phyloP scores from a whole-genome alignment of 805 yeast genomes.

The Ogataea allantospora region DNA sequence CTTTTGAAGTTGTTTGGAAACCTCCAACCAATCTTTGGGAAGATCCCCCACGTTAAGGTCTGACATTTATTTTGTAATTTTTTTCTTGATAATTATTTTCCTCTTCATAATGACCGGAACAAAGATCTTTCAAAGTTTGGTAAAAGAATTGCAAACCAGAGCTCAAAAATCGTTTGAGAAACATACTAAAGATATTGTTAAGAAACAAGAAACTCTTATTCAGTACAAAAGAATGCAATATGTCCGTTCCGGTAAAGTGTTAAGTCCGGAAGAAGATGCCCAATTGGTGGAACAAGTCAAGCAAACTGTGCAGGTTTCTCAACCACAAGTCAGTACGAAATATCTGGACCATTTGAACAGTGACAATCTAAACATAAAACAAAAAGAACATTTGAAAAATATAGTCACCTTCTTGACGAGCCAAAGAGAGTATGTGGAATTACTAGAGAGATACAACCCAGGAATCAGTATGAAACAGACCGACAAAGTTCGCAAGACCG shows the following conservation, averaged over 20 bases:
- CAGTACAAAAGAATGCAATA: conserved; percentile 49
- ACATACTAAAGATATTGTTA: conserved; percentile 40
- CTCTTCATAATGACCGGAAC: conserved; percentile 25
- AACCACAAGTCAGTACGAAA: conserved; percentile 28
- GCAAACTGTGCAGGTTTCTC: conserved; percentile 26
- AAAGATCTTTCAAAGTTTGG: conserved; percentile 30
- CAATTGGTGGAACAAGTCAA: conserved; percentile 38
- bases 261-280: conserved; percentile 33
- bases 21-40: conserved; percentile 14
- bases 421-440: conserved; percentile 74
- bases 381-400: conserved; percentile 49
- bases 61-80: conserved; percentile 2
- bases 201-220: conserved; percentile 45
- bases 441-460: conserved; percentile 84
- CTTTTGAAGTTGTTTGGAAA: conserved; percentile 7
- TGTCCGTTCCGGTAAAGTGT: conserved; percentile 37
- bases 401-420: conserved; percentile 60
- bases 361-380: conserved; percentile 22
- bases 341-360: conserved; percentile 30
- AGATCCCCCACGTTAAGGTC: conserved; percentile 9
- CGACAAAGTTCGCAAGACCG: conserved; percentile 78
- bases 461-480: conserved; percentile 74
- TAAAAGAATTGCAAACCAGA: conserved; percentile 40
- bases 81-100: conserved; percentile 1
- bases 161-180: conserved; percentile 37